Evolutionary conservation across 768 basidiomycete species (phyloP), one percentile per base, ranked within the genome.

Genomic region (Zangia roseola): DNA sequence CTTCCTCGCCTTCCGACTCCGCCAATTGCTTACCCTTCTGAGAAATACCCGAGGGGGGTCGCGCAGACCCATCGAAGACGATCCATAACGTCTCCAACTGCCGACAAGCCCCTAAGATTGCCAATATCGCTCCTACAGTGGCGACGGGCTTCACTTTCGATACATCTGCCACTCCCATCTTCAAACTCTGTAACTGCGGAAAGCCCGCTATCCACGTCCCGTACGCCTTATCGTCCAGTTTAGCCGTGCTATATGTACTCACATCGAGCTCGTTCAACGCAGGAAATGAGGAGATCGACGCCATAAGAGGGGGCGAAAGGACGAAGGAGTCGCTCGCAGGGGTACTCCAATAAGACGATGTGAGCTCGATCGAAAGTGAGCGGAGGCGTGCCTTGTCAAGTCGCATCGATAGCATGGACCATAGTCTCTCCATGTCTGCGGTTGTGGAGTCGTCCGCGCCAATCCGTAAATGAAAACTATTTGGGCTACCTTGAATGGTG

Each of bases 291-390:
- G 53, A 26, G 9, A 65, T 28, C 7, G 61, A 50, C 5, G 47
- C 30, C 0, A 65, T 28, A 16, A 63, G 19, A 10, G 50, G 13
- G 2, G 53, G 13, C 0, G 59, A 53, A 24, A 65, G 63, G 1
- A 39, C 36, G 41, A 63, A 63, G 5, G 61, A 50, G 24, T 65
- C 60, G 46, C 53, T 58, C 4, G 58, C 49, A 0, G 58, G 56
- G 2, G 56, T 52, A 16, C 52, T 56, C 61, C 63, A 65, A 33
- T 65, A 65, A 1, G 63, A 63, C 12, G 61, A 66, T 3, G 60
- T 65, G 36, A 64, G 43, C 33, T 64, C 58, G 43, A 62, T 28
- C 5, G 45, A 47, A 40, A 64, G 49, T 16, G 43, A n/a, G 10
- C 16, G 51, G 1, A 64, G 21, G 0, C 35, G 50, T 1, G 16